phyloP scores from a whole-genome alignment of 2,329 filamentous ascomycete genomes.

The Pseudocercospora pini-densiflorae region DNA sequence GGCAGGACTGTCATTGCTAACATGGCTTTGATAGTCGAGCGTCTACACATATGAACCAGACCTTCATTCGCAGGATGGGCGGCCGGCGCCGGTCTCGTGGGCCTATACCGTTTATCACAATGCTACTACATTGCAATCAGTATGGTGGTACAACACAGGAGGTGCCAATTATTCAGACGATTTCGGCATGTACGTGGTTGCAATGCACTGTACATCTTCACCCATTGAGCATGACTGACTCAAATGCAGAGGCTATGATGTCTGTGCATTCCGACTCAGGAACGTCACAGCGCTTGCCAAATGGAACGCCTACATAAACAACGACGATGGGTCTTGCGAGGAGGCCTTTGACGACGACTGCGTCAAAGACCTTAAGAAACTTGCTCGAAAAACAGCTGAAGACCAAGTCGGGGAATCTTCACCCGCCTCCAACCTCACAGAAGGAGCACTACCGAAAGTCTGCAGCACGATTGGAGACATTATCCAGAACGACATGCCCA shows the following conservation, averaged over 20 bases:
- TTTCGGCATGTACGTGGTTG: not conserved
- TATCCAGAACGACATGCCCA: not conserved
- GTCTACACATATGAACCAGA: not conserved
- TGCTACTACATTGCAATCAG: not conserved
- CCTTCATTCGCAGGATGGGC: not conserved
- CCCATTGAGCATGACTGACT: not conserved
- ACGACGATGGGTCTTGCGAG: not conserved
- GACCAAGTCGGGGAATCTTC: not conserved
- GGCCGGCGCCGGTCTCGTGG: not conserved
- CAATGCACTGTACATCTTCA: not conserved
- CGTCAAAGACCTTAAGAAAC: not conserved
- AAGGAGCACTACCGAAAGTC: not conserved
- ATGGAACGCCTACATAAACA: not conserved
- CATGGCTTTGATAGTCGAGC: not conserved
- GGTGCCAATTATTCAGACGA: conserved; percentile 3
- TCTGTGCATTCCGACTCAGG: conserved; percentile 1
- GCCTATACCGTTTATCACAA: not conserved
- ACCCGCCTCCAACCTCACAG: not conserved
- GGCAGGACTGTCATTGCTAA: not conserved
- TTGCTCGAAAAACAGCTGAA: not conserved
- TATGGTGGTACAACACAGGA: conserved; percentile 8
- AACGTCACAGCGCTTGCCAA: not conserved
- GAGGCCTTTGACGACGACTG: not conserved
- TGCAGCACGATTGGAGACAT: not conserved
- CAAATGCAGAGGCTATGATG: conserved; percentile 1